Percentiles rank a stretch among this genome's conserved stretches.
Conservation (phyloP, 23 red algal species). For the Gracilaria caudata region DNA sequence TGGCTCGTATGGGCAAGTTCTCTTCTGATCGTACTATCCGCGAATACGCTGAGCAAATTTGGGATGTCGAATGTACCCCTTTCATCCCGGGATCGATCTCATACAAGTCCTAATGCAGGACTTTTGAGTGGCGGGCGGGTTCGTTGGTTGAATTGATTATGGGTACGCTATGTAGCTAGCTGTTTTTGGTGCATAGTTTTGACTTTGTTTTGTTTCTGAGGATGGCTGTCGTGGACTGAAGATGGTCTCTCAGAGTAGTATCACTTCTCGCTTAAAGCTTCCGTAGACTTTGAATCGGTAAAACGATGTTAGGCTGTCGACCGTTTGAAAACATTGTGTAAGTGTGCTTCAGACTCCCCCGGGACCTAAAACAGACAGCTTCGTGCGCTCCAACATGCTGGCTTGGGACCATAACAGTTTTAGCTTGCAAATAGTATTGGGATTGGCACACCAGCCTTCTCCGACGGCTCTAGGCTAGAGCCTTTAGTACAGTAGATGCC, state of each 20-base stretch:
- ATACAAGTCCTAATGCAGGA: slow-evolving; percentile 65
- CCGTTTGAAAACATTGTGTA: neutral
- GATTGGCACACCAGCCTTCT: too few relatives aligned
- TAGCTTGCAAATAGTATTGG: too few relatives aligned
- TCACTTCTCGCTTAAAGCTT: neutral
- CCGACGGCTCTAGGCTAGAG: too few relatives aligned
- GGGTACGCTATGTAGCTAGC: neutral
- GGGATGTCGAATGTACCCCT: slow-evolving; percentile 90
- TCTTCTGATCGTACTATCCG: slow-evolving; percentile 96
- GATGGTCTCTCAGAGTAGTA: slow-evolving; percentile 13
- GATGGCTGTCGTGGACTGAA: slow-evolving; percentile 20
- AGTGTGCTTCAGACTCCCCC: neutral
- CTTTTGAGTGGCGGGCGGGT: neutral
- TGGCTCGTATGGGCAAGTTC: slow-evolving; percentile 94
- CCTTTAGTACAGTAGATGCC: too few relatives aligned
- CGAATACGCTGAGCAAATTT: slow-evolving; percentile 97
- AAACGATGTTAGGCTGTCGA: neutral
- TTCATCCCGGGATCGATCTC: slow-evolving; percentile 91
- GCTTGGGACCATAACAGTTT: too few relatives aligned
- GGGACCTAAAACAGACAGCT: too few relatives aligned
- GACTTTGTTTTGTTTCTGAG: slow-evolving; percentile 7
- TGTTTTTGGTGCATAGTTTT: neutral
- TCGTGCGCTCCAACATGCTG: too few relatives aligned
- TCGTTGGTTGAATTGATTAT: neutral
- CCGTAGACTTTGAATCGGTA: neutral